phyloP scores from a whole-genome alignment of 2,329 filamentous ascomycete species.

The Cordyceps cicadae region DNA sequence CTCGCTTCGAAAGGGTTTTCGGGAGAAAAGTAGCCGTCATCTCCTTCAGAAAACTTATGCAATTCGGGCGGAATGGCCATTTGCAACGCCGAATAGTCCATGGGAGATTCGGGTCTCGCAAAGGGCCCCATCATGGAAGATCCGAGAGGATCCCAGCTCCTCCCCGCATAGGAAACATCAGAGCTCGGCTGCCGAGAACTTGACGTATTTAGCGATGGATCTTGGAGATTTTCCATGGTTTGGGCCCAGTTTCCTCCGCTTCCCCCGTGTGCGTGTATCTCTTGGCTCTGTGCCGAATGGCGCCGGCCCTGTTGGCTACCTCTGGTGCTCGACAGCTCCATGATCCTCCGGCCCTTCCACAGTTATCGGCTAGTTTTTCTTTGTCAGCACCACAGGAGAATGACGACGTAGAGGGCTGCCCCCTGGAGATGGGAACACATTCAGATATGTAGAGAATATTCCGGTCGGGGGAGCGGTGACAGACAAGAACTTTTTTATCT shows the following conservation, averaged over 20 bases:
- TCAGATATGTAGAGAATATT: background rate
- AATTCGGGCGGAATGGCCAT: slow-evolving; percentile 48
- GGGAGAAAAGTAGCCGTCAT: slow-evolving; percentile 21
- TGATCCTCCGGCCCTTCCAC: slow-evolving; percentile 12
- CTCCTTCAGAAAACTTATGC: slow-evolving; percentile 21
- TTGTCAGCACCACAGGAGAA: background rate
- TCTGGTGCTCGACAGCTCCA: slow-evolving; percentile 24
- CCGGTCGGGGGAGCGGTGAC: background rate
- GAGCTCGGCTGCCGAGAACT: background rate
- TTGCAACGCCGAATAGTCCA: slow-evolving; percentile 45
- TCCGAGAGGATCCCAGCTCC: background rate
- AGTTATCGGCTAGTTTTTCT: background rate
- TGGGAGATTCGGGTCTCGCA: slow-evolving; percentile 37
- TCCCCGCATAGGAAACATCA: background rate
- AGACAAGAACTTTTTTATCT: background rate
- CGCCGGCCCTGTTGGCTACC: slow-evolving; percentile 20
- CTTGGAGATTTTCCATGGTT: background rate
- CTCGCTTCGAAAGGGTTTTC: slow-evolving; percentile 24
- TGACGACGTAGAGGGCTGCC: background rate
- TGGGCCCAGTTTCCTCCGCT: background rate
- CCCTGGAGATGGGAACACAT: background rate
- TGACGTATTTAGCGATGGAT: background rate
- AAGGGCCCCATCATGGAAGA: slow-evolving; percentile 23
- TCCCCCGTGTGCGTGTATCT: slow-evolving; percentile 19
- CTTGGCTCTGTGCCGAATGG: slow-evolving; percentile 62